Base-by-base conservation (phyloP, 345 rosid genomes). In the Euclidium syriacum region DNA sequence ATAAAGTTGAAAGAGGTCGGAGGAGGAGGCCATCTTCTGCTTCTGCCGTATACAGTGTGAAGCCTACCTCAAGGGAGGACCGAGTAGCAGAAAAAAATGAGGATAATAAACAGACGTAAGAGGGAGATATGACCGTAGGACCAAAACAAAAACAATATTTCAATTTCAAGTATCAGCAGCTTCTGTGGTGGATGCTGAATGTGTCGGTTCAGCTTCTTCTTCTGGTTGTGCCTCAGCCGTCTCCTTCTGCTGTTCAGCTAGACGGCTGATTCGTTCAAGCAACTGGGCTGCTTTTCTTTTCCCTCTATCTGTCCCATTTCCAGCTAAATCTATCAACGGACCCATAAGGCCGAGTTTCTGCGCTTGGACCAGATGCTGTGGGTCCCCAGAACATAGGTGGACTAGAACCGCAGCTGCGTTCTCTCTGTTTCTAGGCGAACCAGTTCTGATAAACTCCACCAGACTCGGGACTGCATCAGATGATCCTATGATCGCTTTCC, bases 251-350 rank as follows among this genome's bases (percentile, higher is more conserved):
- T 84, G 90, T 68, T 90, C 99, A 24, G 78, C 27, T 42, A 75
- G 80, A 71, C 88, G 78, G 78, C 68, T 84, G 65, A 94, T 80
- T 6, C 95, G 91, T 35, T 90, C 97, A 2, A 94, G 81, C 72
- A 90, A 77, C 70, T 84, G 97, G 3, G 81, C 86, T 75, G 99
- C 99, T 75, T 94, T 94, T 44, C 99, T 73, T 72, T 90, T 94
- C 38, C 95, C 99, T 58, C 99, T 77, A 51, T 90, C 95, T 0
- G 99, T 94, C 35, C 99, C 99, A 47, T 80, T 90, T 36, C 79
- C 88, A 10, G 92, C 85, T 77, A 94, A 72, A 73, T 90, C 97
- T 67, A 78, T 41, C 56, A 90, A 71, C n/a, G 91, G 81, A 17
- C 69, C 87, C 88, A 86, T 83, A 26, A 85, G 83, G 14, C 95